Base-by-base conservation (phyloP, 2,329 filamentous ascomycete species). In the Neofusicoccum cordaticola region DNA sequence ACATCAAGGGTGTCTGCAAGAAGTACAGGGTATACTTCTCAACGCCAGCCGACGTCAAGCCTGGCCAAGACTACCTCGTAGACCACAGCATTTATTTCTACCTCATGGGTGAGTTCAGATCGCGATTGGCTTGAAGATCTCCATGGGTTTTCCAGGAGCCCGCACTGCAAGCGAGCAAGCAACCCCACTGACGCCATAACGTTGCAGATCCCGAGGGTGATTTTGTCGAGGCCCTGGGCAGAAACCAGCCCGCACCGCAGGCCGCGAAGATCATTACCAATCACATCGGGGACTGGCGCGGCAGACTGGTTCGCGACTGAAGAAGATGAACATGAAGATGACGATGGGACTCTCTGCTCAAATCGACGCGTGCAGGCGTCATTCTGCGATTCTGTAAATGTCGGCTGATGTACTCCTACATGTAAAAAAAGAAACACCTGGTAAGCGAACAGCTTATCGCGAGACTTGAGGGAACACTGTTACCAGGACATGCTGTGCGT, bases 51-150 rank as follows among this genome's bases (percentile, higher is more conserved):
- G 86, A 93, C 68, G 91, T 98, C 64, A 90, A 93, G 83, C 90
- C 93, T 0, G 95, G 94, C 1, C 91, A 97, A 82, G 95, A 99
- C 78, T 99, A 99, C 76, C 79, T 99, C 71, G 95, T 99, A 12
- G 95, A 99, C 78, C 95, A 99, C 81, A 97, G 93, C 78, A 99
- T 99, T 71, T 99, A 99, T 83, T 99, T 99, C 74, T 99, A 99
- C 78, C 81, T 99, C 70, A 99, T 99, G 95, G 86, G 86, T 88
- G 76, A 78, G 84, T 80, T 35, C n/a, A n/a, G 45, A 51, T 37
- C 42, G 42, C 27, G 31, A 48, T 17, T 37, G 15, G 4, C 13
- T 12, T 17, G 41, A 34, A 31, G 13, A 35, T 17, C 17, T 19
- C 15, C 35, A 2, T 39, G 45, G 3, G 3, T 2, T 15, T 31